Conservation (phyloP, 371 early-diverging fungal species). For the Mucor plumbeus region DNA sequence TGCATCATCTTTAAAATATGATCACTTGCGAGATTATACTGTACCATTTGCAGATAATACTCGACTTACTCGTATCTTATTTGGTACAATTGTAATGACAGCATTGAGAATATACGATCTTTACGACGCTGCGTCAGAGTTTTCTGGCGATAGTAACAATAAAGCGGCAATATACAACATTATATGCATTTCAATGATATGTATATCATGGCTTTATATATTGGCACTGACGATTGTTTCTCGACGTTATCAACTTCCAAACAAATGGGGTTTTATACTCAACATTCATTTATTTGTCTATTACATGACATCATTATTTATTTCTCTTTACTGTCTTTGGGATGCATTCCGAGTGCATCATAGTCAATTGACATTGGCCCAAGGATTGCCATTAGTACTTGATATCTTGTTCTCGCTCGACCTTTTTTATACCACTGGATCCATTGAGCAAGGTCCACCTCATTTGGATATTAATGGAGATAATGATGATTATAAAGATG, state of each 20-base stretch:
- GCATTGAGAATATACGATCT: conserved; percentile 6
- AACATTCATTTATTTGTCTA: conserved; percentile 32
- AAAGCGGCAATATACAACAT: not conserved
- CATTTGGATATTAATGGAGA: conserved; percentile 14
- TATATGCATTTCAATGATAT: not conserved
- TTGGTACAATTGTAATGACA: conserved; percentile 11
- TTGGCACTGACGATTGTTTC: conserved; percentile 14
- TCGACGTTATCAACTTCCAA: conserved; percentile 24
- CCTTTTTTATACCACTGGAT: conserved; percentile 10
- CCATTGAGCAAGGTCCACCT: conserved; percentile 24
- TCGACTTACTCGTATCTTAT: conserved; percentile 24
- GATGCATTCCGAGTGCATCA: conserved; percentile 16
- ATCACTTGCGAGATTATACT: conserved; percentile 2
- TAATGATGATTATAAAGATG: not conserved
- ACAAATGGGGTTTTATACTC: conserved; percentile 29
- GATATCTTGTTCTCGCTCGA: not conserved
- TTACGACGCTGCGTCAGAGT: conserved; percentile 14
- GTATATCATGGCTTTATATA: conserved; percentile 28
- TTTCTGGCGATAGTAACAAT: conserved; percentile 4
- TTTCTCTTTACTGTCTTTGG: conserved; percentile 4
- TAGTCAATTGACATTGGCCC: conserved; percentile 7
- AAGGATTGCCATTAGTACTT: conserved; percentile 25
- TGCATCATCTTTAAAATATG: not conserved
- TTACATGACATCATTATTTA: not conserved
- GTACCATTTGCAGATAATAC: conserved; percentile 28